Base-by-base conservation (phyloP, 306 rosid species). In the Pueraria montana region DNA sequence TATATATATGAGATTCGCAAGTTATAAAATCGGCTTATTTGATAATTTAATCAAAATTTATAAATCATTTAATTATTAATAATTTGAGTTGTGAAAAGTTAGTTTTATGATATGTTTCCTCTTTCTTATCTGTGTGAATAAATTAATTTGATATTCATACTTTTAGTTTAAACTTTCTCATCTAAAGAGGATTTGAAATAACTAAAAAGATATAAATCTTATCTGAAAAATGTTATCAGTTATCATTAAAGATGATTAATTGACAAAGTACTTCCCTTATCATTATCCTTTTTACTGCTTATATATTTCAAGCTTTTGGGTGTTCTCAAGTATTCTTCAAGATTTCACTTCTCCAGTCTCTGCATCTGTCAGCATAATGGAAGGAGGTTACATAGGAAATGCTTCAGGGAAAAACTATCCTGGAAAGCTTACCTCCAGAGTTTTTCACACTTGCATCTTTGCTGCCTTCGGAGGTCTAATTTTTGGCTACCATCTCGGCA, bases 401-500 rank as follows among this genome's bases (percentile, higher is more conserved):
- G 79, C 1, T 3, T 2, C 17, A 12, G 78, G 76, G 20, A 38
- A 89, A 84, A 20, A 76, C 0, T 88, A 89, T 30, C 89, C 91
- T 0, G 91, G 87, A 0, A 74, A 79, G 10, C 82, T 85, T 16
- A 89, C 89, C 0, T 2, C 1, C 9, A 81, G 84, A 34, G 95
- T 89, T 11, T 18, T 85, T 0, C 0, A 65, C 0, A 86, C 88
- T 0, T 89, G 90, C 17, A 9, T 88, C 0, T 8, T 80, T 0
- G 96, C 92, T 0, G 92, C 91, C 0, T 71, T 58, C 4, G 93
- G 92, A 5, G 95, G 93, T 26, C 6, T 91, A 4, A 91, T 89
- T 5, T 91, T 89, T 8, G 96, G 93, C 1, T 91, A 91, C 16
- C 92, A 91, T 80, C 83, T 89, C 4, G 92, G 93, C 3, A 76